These are phyloP conservation scores for Candida caryicola DNA, from an alignment of 805 yeast genomes.

Conservation along the genomic window DNA sequence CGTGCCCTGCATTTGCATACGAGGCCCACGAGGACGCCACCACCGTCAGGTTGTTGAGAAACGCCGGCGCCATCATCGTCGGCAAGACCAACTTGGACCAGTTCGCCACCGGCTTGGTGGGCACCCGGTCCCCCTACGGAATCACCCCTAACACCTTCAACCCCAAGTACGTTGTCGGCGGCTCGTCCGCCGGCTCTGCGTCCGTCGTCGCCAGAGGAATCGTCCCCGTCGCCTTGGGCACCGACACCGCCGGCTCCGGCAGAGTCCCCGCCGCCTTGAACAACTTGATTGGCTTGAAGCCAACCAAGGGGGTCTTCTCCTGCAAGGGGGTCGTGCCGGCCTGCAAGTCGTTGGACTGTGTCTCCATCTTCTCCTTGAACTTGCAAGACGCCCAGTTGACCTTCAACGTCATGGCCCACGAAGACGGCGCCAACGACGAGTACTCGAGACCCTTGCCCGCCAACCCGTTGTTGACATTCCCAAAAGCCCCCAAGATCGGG, in stretches of 20 bases:
- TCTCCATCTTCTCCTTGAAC: constrained; percentile 77
- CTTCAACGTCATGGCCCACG: constrained; percentile 67
- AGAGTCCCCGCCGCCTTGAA: constrained; percentile 95
- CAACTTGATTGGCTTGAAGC: constrained; percentile 89
- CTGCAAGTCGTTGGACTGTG: constrained; percentile 91
- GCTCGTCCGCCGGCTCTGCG: constrained; percentile 96
- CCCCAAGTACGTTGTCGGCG: constrained; percentile 82
- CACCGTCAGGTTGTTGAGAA: constrained; percentile 67
- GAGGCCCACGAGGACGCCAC: constrained; percentile 70
- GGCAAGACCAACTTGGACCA: constrained; percentile 97
- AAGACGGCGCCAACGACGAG: constrained; percentile 67
- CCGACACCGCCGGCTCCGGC: constrained; percentile 98
- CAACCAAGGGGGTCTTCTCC: constrained; percentile 85
- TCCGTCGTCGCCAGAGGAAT: constrained; percentile 85
- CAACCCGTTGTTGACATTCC: constrained; percentile 59
- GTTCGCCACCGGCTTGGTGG: constrained; percentile 96
- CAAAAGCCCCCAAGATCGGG: constrained; percentile 62
- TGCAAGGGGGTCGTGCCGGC: constrained; percentile 96
- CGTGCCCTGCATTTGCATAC: constrained; percentile 83
- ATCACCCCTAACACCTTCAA: constrained; percentile 78
- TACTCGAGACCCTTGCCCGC: constrained; percentile 76
- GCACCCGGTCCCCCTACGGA: constrained; percentile 94
- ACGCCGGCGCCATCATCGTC: constrained; percentile 88
- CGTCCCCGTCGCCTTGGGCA: constrained; percentile 87
- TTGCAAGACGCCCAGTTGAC: constrained; percentile 79